Evolutionary conservation across 192 early-diverging fungal species (phyloP), one percentile per base, ranked within the genome.

Genomic region (Entophlyctis helioformis): DNA sequence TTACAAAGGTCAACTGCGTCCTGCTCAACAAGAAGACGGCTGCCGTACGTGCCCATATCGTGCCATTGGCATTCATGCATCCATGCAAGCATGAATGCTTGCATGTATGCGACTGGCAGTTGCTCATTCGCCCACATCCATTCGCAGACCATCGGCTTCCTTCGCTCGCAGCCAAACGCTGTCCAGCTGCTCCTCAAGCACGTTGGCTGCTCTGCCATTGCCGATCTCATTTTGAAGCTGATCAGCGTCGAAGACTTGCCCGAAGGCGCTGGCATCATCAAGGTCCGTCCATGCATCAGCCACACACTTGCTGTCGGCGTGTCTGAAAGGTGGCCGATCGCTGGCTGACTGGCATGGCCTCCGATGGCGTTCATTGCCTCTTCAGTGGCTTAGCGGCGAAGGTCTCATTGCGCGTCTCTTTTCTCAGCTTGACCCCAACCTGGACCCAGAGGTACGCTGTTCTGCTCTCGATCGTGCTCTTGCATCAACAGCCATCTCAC

Each of bases 171-270:
- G 50, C 71, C 74, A 35, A 71, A 84, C 41, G 79, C 88, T 9
- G 74, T 95, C 0, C 50, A 57, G 24, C 82, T 78, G 57, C 75
- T 97, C 27, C 66, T 97, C 10, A 65, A 60, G 38, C 93, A 97
- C 57, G 73, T 97, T 57, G 79, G 80, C 21, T 85, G 79, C 38
- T 87, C 89, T 10, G 73, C 90, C 0, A 84, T 94, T 35, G 85
- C 86, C 44, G 93, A 97, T 55, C 67, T 97, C 25, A 59, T 97
- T 38, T 76, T 97, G 36, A 95, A 89, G 50, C 72, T 97, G 11
- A 85, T 97, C 45, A 90, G 87, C 53, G 68, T 91, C 47, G 89
- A 91, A 39, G 93, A 97, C 51, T 66, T 89, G 16, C 78, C 84
- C 13, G 84, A 89, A 51, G 89, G 83, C 1, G 69, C 76, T 15